Evolutionary conservation across 352 stramenopile genomes (phyloP).

Genomic region (Blastocystis sp.): DNA sequence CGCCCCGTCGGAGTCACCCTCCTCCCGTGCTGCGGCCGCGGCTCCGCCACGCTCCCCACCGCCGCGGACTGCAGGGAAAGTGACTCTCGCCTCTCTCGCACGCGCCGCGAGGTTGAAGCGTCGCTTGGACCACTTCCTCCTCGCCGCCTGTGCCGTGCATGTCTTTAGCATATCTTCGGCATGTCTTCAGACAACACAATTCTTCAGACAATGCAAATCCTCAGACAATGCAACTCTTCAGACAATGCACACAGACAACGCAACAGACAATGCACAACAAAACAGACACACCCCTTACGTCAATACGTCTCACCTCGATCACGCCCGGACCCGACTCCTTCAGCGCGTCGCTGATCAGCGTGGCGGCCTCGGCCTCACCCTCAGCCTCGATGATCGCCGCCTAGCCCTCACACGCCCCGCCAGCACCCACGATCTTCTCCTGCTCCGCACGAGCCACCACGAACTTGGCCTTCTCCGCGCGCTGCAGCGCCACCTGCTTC

Average conservation of each 20-base stretch:
- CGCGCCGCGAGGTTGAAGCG: too few relatives aligned
- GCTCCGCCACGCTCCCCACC: too few relatives aligned
- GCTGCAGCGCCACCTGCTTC: slow-evolving; percentile 99
- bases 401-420: slow-evolving; percentile 73
- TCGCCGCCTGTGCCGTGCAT: too few relatives aligned
- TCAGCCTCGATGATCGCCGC: slow-evolving; percentile 86
- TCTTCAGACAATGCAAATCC: too few relatives aligned
- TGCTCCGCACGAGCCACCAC: slow-evolving; percentile 97
- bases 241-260: neutral
- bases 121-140: too few relatives aligned
- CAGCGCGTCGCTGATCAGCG: slow-evolving; percentile 94
- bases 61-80: slow-evolving; percentile 6
- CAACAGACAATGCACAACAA: slow-evolving; percentile 5
- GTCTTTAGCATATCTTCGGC: too few relatives aligned
- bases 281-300: slow-evolving; percentile 73
- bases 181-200: too few relatives aligned
- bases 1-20: too few relatives aligned
- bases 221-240: too few relatives aligned
- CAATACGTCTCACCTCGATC: slow-evolving; percentile 98
- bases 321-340: slow-evolving; percentile 93
- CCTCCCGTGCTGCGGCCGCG: too few relatives aligned
- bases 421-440: slow-evolving; percentile 83
- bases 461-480: slow-evolving; percentile 97
- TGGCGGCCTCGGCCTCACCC: slow-evolving; percentile 95
- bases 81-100: neutral